Conservation (phyloP, 805 yeast genomes). For the Wickerhamomyces silvicola region DNA sequence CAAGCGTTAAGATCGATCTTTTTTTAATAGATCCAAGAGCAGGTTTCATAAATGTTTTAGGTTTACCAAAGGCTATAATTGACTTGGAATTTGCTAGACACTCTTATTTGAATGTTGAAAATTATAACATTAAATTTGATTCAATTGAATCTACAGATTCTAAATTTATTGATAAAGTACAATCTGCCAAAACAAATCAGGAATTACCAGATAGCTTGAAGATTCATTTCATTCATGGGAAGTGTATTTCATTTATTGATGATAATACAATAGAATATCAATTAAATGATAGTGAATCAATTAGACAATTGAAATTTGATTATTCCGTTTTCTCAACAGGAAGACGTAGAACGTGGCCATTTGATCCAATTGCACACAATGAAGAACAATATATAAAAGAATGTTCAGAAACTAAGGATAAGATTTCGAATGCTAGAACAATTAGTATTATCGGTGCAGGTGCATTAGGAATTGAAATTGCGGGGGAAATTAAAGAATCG, state of each 20-base stretch:
- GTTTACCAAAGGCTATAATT: conserved; percentile 32
- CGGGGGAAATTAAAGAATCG: conserved; percentile 37
- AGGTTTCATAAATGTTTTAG: conserved; percentile 35
- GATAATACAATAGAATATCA: conserved; percentile 13
- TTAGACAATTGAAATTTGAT: conserved; percentile 31
- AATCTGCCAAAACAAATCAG: conserved; percentile 4
- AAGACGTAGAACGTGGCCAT: conserved; percentile 47
- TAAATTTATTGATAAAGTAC: conserved; percentile 16
- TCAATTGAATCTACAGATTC: conserved; percentile 30
- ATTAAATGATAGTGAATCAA: conserved; percentile 16
- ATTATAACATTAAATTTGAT: conserved; percentile 21
- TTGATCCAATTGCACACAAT: conserved; percentile 41
- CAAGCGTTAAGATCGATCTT: conserved; percentile 18
- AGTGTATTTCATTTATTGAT: conserved; percentile 17
- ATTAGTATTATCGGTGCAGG: conserved; percentile 49
- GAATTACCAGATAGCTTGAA: conserved; percentile 11
- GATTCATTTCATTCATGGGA: conserved; percentile 19
- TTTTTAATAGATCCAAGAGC: conserved; percentile 33
- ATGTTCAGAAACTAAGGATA: conserved; percentile 29
- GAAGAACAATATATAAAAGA: conserved; percentile 33
- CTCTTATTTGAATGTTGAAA: conserved; percentile 25
- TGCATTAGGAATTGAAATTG: conserved; percentile 44
- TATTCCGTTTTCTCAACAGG: conserved; percentile 44
- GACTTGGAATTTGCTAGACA: conserved; percentile 30
- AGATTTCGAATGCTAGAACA: conserved; percentile 28